Evolutionary conservation across 31 red algal genomes (phyloP).

Genomic region (Asparagopsis taxiformis): DNA sequence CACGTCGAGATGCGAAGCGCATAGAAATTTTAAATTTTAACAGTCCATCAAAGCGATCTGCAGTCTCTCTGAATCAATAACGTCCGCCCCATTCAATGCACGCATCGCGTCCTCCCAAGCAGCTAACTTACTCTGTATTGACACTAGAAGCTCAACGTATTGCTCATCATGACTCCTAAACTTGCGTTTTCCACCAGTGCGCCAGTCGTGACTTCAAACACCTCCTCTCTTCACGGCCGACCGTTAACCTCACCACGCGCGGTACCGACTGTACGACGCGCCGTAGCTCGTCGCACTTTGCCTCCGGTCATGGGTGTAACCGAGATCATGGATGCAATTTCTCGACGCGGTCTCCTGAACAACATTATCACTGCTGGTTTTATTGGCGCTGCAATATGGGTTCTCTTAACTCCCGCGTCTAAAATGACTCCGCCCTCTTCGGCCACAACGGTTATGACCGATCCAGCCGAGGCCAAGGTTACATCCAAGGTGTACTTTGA

Average conservation of each 20-base stretch:
- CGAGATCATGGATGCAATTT: slow-evolving; percentile 67
- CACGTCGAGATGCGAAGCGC: too few species aligned
- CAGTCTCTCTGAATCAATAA: too few species aligned
- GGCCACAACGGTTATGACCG: slow-evolving; percentile 12
- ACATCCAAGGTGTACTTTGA: slow-evolving; percentile 93
- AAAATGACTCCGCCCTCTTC: slow-evolving; percentile 32
- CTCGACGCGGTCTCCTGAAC: slow-evolving; percentile 74
- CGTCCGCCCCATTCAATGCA: too few species aligned
- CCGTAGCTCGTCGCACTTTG: neutral
- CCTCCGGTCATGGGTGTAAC: slow-evolving; percentile 14
- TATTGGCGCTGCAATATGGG: slow-evolving; percentile 64
- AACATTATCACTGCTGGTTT: slow-evolving; percentile 81
- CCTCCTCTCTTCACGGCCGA: neutral
- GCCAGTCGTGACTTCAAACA: neutral
- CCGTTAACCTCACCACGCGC: neutral
- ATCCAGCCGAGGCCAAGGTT: slow-evolving; percentile 55
- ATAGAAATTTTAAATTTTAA: too few species aligned
- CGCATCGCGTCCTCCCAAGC: too few species aligned
- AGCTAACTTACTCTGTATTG: too few species aligned
- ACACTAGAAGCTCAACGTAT: neutral
- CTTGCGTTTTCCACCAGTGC: slow-evolving; percentile 12
- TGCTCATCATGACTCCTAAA: neutral
- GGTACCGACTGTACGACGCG: neutral
- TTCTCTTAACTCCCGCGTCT: slow-evolving; percentile 57
- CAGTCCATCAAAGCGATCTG: too few species aligned